These are phyloP conservation scores for Thecaphora thlaspeos DNA, from an alignment of 1,284 basidiomycete species.

Conservation along the genomic window DNA sequence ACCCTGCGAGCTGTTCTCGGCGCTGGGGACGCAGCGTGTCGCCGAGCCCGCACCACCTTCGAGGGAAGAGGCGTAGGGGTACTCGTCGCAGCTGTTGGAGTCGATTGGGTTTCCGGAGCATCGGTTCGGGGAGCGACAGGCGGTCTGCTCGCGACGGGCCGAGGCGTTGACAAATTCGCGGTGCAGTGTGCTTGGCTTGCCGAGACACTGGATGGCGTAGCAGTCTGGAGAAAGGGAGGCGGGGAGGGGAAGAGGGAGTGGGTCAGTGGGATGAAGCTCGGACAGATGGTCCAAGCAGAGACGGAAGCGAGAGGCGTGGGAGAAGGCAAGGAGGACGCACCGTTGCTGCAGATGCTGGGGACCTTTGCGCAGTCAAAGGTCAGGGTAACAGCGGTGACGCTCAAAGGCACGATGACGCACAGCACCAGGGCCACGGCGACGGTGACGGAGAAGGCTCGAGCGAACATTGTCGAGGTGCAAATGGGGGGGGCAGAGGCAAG, in stretches of 20 bases:
- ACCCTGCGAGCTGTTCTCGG: slow-evolving; percentile 38
- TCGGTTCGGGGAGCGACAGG: slow-evolving; percentile 38
- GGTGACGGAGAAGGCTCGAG: too few relatives aligned
- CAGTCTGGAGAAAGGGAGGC: slow-evolving; percentile 5
- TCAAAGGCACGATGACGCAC: neutral
- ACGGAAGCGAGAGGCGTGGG: too few relatives aligned
- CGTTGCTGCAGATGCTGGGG: slow-evolving; percentile 47
- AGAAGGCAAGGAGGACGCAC: neutral
- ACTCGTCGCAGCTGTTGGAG: slow-evolving; percentile 40
- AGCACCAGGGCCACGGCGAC: too few relatives aligned
- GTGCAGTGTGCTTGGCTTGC: slow-evolving; percentile 37
- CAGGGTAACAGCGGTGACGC: slow-evolving; percentile 15
- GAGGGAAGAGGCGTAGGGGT: slow-evolving; percentile 34
- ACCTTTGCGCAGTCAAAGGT: slow-evolving; percentile 42
- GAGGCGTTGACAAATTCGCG: slow-evolving; percentile 33
- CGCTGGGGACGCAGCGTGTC: slow-evolving; percentile 34
- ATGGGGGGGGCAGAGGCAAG: neutral
- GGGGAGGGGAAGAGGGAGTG: neutral
- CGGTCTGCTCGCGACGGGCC: slow-evolving; percentile 26
- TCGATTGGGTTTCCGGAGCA: slow-evolving; percentile 23
- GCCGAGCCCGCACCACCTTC: slow-evolving; percentile 38
- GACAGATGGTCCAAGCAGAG: too few relatives aligned
- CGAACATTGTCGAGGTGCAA: neutral
- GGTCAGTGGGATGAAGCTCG: neutral
- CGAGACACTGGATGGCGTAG: slow-evolving; percentile 37